Conservation (phyloP, 2,329 filamentous ascomycete genomes). For the Dendrostoma leiphaemia region DNA sequence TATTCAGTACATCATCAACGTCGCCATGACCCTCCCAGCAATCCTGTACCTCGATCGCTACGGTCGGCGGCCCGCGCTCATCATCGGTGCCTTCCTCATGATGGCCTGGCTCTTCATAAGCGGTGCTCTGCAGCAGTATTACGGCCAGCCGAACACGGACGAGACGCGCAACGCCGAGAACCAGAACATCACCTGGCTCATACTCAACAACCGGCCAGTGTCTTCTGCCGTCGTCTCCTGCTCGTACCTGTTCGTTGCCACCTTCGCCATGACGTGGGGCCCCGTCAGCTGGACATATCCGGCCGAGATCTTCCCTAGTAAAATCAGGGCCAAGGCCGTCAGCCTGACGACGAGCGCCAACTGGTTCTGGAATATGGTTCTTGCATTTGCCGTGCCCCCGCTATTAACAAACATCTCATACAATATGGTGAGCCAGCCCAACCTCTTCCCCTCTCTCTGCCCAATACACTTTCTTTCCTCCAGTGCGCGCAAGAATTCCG, state of each 20-base stretch:
- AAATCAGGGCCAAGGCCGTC: slow-evolving; percentile 43
- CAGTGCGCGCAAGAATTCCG: too few species aligned
- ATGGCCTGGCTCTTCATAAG: slow-evolving; percentile 62
- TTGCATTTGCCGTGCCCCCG: slow-evolving; percentile 52
- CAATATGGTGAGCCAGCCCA: slow-evolving; percentile 47
- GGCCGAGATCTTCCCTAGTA: slow-evolving; percentile 43
- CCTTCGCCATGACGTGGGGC: slow-evolving; percentile 58
- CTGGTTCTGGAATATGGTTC: slow-evolving; percentile 50
- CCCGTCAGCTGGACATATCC: slow-evolving; percentile 49
- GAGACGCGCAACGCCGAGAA: slow-evolving; percentile 43
- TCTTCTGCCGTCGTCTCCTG: slow-evolving; percentile 66
- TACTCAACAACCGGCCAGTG: slow-evolving; percentile 47
- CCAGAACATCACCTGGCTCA: slow-evolving; percentile 62
- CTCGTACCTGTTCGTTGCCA: slow-evolving; percentile 71
- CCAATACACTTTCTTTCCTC: too few species aligned
- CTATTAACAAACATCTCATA: slow-evolving; percentile 50
- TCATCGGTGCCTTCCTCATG: slow-evolving; percentile 57
- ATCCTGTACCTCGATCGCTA: slow-evolving; percentile 59
- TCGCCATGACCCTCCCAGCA: slow-evolving; percentile 56
- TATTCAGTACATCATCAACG: slow-evolving; percentile 65
- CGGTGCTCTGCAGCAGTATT: slow-evolving; percentile 58
- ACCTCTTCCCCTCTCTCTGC: too few species aligned
- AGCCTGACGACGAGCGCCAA: slow-evolving; percentile 39
- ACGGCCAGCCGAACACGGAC: slow-evolving; percentile 49
- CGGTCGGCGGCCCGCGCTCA: slow-evolving; percentile 55